Evolutionary conservation across 139 green algal genomes (phyloP).

Genomic region (Chlorella sp.): DNA sequence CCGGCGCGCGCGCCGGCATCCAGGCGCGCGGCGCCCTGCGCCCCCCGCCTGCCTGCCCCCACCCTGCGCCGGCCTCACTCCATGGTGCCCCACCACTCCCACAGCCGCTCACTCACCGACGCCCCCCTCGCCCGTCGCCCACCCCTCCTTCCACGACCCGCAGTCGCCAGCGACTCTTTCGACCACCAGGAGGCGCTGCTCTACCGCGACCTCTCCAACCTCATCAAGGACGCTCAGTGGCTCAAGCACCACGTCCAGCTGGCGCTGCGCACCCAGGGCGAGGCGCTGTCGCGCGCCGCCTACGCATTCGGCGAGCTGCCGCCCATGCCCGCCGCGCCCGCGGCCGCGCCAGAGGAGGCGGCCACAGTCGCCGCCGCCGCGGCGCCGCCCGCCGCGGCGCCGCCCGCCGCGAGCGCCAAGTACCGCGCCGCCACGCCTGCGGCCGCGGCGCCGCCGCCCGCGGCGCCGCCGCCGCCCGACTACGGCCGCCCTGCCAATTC

Average conservation of each 20-base stretch:
- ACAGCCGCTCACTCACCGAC: too few relatives aligned
- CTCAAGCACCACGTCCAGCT: constrained; percentile 28
- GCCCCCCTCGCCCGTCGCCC: neutral
- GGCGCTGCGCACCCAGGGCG: constrained; percentile 29
- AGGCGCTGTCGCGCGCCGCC: constrained; percentile 17
- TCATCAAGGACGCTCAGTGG: constrained; percentile 38
- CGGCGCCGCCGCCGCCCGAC: too few relatives aligned
- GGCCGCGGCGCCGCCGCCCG: too few relatives aligned
- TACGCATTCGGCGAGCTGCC: constrained; percentile 21
- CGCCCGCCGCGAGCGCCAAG: too few relatives aligned
- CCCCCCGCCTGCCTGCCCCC: too few relatives aligned
- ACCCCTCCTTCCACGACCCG: neutral
- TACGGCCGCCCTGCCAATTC: too few relatives aligned
- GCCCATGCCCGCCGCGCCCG: neutral
- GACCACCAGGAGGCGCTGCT: constrained; percentile 68
- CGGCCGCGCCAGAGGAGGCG: too few relatives aligned
- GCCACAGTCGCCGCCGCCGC: too few relatives aligned
- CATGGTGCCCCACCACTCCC: too few relatives aligned
- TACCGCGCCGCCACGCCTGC: too few relatives aligned
- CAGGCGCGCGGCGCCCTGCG: too few relatives aligned
- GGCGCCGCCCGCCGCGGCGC: too few relatives aligned
- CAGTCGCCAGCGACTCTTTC: constrained; percentile 59
- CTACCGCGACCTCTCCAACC: constrained; percentile 24
- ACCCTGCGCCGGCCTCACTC: neutral
- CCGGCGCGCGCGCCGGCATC: neutral